A percentile compares a stretch with the other conserved stretches of the same genome.
Evolutionary conservation across 345 rosid species (phyloP).

Genomic region (Chamaenerion angustifolium): DNA sequence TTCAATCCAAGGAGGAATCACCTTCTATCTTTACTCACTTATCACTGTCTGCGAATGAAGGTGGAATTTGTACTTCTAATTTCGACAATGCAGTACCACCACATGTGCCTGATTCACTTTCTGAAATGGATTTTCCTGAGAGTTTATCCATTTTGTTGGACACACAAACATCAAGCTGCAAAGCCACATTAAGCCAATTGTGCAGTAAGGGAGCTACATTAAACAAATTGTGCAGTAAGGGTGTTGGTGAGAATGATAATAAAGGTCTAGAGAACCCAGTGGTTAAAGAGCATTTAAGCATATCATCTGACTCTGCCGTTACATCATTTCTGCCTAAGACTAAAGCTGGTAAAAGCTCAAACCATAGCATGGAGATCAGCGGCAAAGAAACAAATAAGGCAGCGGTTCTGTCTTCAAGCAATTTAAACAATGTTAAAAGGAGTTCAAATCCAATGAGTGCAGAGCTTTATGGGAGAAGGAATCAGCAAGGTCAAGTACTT

Average conservation of each 20-base stretch:
- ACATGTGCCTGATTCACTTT: slow-evolving; percentile 19
- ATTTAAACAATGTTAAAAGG: slow-evolving; percentile 16
- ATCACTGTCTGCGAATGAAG: slow-evolving; percentile 16
- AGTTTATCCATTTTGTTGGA: slow-evolving; percentile 12
- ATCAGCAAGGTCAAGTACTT: slow-evolving; percentile 17
- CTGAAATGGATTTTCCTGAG: slow-evolving; percentile 28
- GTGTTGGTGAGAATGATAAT: slow-evolving; percentile 17
- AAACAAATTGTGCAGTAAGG: slow-evolving; percentile 17
- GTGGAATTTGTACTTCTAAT: slow-evolving; percentile 15
- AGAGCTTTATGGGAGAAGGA: slow-evolving; percentile 29
- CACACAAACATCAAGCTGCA: slow-evolving; percentile 11
- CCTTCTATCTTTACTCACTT: slow-evolving; percentile 14
- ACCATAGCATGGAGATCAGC: slow-evolving; percentile 15
- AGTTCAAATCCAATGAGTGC: slow-evolving; percentile 14
- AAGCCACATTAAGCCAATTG: slow-evolving; percentile 15
- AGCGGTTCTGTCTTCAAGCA: slow-evolving; percentile 15
- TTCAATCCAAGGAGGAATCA: slow-evolving; percentile 14
- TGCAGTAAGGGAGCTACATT: slow-evolving; percentile 19
- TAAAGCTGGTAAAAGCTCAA: slow-evolving; percentile 13
- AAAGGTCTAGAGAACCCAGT: slow-evolving; percentile 16
- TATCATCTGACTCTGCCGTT: slow-evolving; percentile 17
- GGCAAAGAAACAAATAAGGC: slow-evolving; percentile 17
- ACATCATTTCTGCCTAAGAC: slow-evolving; percentile 16
- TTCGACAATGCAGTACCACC: slow-evolving; percentile 20
- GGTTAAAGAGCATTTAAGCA: slow-evolving; percentile 16